These are phyloP conservation scores for Silene vulgaris DNA, from an alignment of 179 eudicot genomes.

Conservation along the genomic window DNA sequence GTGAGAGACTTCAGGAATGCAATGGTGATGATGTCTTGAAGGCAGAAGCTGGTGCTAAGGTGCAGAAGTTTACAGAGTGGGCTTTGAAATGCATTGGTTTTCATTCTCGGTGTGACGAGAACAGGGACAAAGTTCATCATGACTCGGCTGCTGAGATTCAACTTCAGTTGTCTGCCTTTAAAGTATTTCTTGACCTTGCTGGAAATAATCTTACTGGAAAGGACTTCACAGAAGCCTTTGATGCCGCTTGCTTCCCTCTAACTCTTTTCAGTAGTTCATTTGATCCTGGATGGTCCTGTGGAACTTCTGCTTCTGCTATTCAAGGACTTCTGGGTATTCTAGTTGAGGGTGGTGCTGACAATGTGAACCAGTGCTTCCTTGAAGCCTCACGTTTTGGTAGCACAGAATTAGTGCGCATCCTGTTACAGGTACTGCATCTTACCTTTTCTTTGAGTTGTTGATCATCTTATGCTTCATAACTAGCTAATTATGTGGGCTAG, in stretches of 20 bases:
- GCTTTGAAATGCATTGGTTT: slow-evolving; percentile 94
- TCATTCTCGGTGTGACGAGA: slow-evolving; percentile 75
- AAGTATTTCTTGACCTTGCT: slow-evolving; percentile 80
- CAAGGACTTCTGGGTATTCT: slow-evolving; percentile 81
- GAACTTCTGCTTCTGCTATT: slow-evolving; percentile 81
- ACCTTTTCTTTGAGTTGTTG: slow-evolving; percentile 1
- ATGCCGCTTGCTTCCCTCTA: slow-evolving; percentile 98
- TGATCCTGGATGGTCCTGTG: slow-evolving; percentile 98
- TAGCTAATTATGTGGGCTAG: not conserved
- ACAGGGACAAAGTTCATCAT: slow-evolving; percentile 50
- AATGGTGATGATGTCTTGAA: slow-evolving; percentile 92
- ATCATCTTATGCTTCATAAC: not conserved
- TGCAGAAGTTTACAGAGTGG: slow-evolving; percentile 97
- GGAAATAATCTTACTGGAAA: slow-evolving; percentile 78
- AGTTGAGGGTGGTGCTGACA: slow-evolving; percentile 99
- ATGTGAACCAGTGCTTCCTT: slow-evolving; percentile 95
- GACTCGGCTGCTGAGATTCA: slow-evolving; percentile 69
- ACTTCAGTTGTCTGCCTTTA: slow-evolving; percentile 83
- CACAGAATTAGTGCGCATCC: slow-evolving; percentile 92
- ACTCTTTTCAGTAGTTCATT: slow-evolving; percentile 95
- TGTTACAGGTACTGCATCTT: slow-evolving; percentile 64
- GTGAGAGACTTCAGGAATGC: slow-evolving; percentile 92
- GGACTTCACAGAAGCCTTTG: slow-evolving; percentile 96
- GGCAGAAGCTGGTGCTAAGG: slow-evolving; percentile 97
- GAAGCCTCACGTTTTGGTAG: slow-evolving; percentile 99